Evolutionary conservation across 2,329 filamentous ascomycete genomes (phyloP), one percentile per base, ranked within the genome.

Genomic region (Diaporthe ilicicola): DNA sequence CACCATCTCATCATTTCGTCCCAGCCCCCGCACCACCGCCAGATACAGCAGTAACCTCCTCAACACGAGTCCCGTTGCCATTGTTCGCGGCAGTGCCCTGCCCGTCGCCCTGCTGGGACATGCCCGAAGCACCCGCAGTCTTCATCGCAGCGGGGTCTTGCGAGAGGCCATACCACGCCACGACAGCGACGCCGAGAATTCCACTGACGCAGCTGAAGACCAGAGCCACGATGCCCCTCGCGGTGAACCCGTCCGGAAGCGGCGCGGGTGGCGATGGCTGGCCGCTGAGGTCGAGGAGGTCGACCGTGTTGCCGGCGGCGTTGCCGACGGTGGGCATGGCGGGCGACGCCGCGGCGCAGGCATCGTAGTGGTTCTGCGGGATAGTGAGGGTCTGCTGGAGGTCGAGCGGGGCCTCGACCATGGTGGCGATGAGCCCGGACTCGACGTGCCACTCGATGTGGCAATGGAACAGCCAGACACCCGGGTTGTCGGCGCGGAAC

Each of bases 191-290:
- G 10, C 93, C 93, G 8, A 93, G 75, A 61, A 94, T 83, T 2
- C 92, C 94, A 19, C 87, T 87, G 3, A 94, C 73, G 73, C 87
- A 88, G 76, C 91, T 93, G 77, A 95, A 93, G 2, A 91, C 90
- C 74, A 96, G 81, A 13, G 93, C 93, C 1, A 94, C 87, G 53
- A 93, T 92, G 9, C 93, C 94, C 44, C 87, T 86, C 0, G 90
- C 79, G 0, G 91, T 93, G 78, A 95, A 94, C 83, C 93, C 93
- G 1, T 82, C 85, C 0, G 93, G 92, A 19, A 95, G 77, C 53
- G 82, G 84, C 0, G 79, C 59, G 0, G 74, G 76, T 51, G 76
- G 76, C 62, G 24, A 53, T 5, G 70, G 75, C 73, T 80, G 73
- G 55, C 77, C 79, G 0, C 24, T 54, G 46, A 80, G 73, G 73